Evolutionary conservation across 2,329 filamentous ascomycete genomes (phyloP).

Genomic region (Endothia cerciana): DNA sequence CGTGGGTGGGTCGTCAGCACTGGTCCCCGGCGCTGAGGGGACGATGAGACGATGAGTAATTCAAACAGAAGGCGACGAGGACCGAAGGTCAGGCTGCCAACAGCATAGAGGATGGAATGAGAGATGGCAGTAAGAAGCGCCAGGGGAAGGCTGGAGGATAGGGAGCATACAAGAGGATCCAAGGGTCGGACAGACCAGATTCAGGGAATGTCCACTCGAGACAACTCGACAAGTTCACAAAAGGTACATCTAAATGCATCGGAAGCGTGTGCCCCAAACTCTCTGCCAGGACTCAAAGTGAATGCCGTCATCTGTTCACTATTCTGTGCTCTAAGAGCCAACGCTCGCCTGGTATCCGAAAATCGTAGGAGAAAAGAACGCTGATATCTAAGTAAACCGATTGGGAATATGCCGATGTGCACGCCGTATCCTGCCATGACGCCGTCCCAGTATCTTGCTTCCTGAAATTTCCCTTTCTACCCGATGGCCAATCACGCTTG

Average conservation of each 20-base stretch:
- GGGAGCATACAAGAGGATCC: not conserved
- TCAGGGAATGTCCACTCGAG: not conserved
- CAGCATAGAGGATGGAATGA: too few relatives aligned
- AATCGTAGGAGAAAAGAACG: constrained; percentile 13
- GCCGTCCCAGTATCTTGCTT: not conserved
- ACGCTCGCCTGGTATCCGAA: constrained; percentile 26
- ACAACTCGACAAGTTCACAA: not conserved
- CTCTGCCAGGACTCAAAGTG: not conserved
- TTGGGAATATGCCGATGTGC: not conserved
- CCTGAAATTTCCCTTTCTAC: not conserved
- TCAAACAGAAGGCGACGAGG: too few relatives aligned
- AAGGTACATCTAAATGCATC: not conserved
- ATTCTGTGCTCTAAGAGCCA: constrained; percentile 5
- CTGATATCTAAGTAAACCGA: constrained; percentile 7
- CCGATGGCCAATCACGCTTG: not conserved
- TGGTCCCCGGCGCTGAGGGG: too few relatives aligned
- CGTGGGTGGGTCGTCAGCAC: too few relatives aligned
- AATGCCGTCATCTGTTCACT: not conserved
- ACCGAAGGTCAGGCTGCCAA: too few relatives aligned
- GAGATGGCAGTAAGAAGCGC: too few relatives aligned
- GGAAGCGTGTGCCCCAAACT: not conserved
- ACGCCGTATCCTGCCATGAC: constrained; percentile 1
- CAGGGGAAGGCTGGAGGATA: too few relatives aligned
- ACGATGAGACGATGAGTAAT: too few relatives aligned
- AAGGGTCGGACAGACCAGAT: not conserved